These are phyloP conservation scores for Chalaropsis ovoidea DNA, from an alignment of 2,329 filamentous ascomycete genomes.

Conservation along the genomic window DNA sequence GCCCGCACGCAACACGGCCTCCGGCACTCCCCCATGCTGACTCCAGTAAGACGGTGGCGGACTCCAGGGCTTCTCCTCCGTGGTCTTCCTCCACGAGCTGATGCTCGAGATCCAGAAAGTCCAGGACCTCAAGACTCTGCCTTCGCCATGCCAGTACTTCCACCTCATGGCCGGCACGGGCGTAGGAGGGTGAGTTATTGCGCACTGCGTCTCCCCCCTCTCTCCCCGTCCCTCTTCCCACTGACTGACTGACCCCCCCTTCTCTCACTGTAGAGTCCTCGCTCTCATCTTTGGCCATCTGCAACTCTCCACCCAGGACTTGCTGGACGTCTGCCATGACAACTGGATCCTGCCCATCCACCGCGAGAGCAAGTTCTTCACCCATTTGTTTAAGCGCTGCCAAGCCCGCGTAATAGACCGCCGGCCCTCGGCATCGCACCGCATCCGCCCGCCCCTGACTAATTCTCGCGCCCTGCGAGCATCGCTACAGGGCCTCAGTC, in stretches of 20 bases:
- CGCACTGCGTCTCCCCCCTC: background rate
- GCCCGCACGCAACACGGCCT: background rate
- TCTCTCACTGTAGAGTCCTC: background rate
- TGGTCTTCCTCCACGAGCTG: slow-evolving; percentile 5
- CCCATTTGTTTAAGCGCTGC: background rate
- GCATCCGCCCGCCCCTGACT: slow-evolving; percentile 3
- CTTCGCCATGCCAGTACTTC: slow-evolving; percentile 6
- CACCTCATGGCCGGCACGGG: slow-evolving; percentile 6
- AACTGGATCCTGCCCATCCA: slow-evolving; percentile 6
- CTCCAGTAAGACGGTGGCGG: background rate
- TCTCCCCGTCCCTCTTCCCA: background rate
- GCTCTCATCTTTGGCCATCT: slow-evolving; percentile 1
- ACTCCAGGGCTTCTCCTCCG: background rate
- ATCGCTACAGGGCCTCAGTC: background rate
- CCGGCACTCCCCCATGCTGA: background rate
- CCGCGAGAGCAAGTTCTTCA: slow-evolving; percentile 11
- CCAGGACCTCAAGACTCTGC: background rate
- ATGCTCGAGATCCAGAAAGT: slow-evolving; percentile 7
- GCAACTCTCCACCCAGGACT: slow-evolving; percentile 1
- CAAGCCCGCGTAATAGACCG: slow-evolving; percentile 6
- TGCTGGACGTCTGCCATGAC: slow-evolving; percentile 3
- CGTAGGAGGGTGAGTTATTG: slow-evolving; percentile 6
- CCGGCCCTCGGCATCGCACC: background rate
- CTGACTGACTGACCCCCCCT: background rate
- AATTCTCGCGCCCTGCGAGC: background rate